Conservation (phyloP, 2,329 filamentous ascomycete species). For the Xylaria hypoxylon region DNA sequence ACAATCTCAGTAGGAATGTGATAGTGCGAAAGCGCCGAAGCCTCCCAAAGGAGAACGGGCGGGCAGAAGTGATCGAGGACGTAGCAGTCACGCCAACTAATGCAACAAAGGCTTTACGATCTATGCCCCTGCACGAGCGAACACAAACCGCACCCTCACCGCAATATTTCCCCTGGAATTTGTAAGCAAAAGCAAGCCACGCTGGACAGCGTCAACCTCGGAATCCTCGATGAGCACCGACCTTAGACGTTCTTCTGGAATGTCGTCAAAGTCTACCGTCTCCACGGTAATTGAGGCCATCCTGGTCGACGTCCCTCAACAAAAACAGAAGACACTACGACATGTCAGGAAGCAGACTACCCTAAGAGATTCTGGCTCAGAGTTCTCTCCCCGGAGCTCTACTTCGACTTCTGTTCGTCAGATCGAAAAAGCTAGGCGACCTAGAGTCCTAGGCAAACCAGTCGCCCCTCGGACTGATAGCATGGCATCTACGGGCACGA, state of each 20-base stretch:
- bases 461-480: constrained; percentile 58
- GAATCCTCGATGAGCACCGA: constrained; percentile 58
- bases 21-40: constrained; percentile 61
- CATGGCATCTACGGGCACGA: constrained; percentile 61
- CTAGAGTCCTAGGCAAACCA: constrained; percentile 47
- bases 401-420: constrained; percentile 55
- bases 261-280: constrained; percentile 65
- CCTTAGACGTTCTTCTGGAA: constrained; percentile 62
- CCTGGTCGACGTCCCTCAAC: constrained; percentile 63
- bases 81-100: constrained; percentile 62
- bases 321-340: constrained; percentile 66
- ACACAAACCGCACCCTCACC: constrained; percentile 55
- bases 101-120: constrained; percentile 62
- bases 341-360: constrained; percentile 67
- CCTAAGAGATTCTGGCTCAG: constrained; percentile 57
- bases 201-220: constrained; percentile 51
- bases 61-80: constrained; percentile 60
- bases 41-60: constrained; percentile 47
- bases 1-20: constrained; percentile 65
- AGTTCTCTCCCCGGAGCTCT: constrained; percentile 58
- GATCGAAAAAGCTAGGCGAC: constrained; percentile 47
- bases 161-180: constrained; percentile 45
- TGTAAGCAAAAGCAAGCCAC: constrained; percentile 45
- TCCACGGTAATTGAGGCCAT: constrained; percentile 70
- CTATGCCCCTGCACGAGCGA: constrained; percentile 60